Conservation (phyloP, 169 alveolate genomes). For the Plasmodium sp. region DNA sequence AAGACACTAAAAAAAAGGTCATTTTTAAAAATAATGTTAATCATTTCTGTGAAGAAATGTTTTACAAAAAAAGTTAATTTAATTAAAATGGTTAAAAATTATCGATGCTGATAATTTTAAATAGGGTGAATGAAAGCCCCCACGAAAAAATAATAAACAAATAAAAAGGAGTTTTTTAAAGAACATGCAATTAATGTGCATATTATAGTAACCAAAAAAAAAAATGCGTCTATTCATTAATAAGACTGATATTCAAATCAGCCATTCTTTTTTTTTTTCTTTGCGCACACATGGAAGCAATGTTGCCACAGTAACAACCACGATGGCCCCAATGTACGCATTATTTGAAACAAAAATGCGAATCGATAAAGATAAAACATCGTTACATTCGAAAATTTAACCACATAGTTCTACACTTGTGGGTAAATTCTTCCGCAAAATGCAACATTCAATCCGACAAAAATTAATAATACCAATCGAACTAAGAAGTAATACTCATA, state of each 20-base stretch:
- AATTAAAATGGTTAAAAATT: not conserved
- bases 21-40: not conserved
- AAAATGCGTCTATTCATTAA: not conserved
- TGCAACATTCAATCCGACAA: not conserved
- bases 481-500: not conserved
- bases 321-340: not conserved
- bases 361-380: not conserved
- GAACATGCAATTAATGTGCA: not conserved
- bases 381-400: not conserved
- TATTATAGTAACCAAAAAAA: not conserved
- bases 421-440: not conserved
- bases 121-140: not conserved
- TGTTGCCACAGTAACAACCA: not conserved
- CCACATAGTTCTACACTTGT: not conserved
- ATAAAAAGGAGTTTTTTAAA: not conserved
- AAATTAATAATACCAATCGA: not conserved
- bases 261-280: not conserved
- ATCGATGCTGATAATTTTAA: not conserved
- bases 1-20: not conserved
- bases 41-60: not conserved
- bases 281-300: not conserved
- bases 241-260: not conserved
- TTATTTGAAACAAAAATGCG: not conserved
- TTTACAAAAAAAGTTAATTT: constrained; percentile 3
- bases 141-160: not conserved